Conservation (phyloP, 495 filamentous ascomycete species). For the Lophiotrema nucula region DNA sequence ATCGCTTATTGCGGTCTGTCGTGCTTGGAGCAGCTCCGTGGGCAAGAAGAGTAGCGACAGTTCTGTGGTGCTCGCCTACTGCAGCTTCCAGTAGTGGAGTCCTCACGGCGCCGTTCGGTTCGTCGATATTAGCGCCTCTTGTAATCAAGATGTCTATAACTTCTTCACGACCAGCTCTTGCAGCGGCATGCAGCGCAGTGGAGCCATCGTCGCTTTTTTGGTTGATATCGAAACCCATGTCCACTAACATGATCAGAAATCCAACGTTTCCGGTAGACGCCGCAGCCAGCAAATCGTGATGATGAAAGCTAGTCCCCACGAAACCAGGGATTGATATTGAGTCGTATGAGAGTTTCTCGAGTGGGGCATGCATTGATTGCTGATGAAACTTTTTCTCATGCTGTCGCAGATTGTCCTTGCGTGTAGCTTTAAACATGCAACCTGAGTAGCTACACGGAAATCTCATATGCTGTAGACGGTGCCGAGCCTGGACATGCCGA, state of each 20-base stretch:
- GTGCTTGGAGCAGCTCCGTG: not conserved
- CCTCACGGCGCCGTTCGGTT: not conserved
- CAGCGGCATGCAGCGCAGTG: slow-evolving; percentile 3
- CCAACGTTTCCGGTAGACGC: not conserved
- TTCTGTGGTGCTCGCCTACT: not conserved
- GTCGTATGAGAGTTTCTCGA: not conserved
- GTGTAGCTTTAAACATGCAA: slow-evolving; percentile 2
- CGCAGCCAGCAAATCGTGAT: not conserved
- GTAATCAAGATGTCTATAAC: not conserved
- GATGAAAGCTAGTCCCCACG: not conserved
- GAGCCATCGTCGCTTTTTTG: slow-evolving; percentile 1
- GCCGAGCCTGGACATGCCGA: slow-evolving; percentile 2
- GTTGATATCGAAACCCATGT: not conserved
- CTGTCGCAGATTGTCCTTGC: slow-evolving; percentile 14
- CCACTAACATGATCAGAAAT: not conserved
- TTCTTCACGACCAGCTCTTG: not conserved
- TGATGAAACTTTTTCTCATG: not conserved
- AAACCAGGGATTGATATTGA: not conserved
- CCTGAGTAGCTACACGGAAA: slow-evolving; percentile 1
- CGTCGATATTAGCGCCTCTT: not conserved
- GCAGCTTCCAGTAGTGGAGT: slow-evolving; percentile 7
- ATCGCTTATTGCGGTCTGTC: not conserved
- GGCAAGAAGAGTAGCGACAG: not conserved
- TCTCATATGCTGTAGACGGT: not conserved
- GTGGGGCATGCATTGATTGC: not conserved